A percentile compares a stretch with the other conserved stretches of the same genome.
These are phyloP conservation scores for Dujonia santamariae DNA, from an alignment of 1,139 yeast genomes.

Conservation along the genomic window DNA sequence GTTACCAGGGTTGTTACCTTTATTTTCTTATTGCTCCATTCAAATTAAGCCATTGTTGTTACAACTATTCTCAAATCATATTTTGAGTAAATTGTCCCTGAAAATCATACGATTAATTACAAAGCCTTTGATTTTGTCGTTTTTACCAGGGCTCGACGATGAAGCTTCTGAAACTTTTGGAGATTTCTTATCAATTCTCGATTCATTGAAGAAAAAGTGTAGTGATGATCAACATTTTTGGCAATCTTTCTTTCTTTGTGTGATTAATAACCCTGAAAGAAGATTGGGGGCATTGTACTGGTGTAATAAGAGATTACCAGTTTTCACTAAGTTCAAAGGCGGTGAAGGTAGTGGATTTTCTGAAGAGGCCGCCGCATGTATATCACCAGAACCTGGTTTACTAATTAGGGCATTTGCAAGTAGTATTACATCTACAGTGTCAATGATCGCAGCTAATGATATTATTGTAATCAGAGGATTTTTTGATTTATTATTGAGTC, in stretches of 20 bases:
- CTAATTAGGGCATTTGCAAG: slow-evolving; percentile 69
- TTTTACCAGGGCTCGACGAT: slow-evolving; percentile 88
- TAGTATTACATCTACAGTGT: slow-evolving; percentile 56
- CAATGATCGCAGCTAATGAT: slow-evolving; percentile 37
- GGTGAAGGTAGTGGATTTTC: slow-evolving; percentile 21
- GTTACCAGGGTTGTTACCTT: slow-evolving; percentile 87
- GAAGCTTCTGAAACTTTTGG: slow-evolving; percentile 81
- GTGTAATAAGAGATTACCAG: slow-evolving; percentile 67
- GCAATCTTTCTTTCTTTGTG: slow-evolving; percentile 74
- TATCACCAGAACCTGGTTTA: slow-evolving; percentile 77
- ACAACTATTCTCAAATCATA: slow-evolving; percentile 52
- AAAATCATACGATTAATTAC: slow-evolving; percentile 50
- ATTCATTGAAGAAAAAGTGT: slow-evolving; percentile 54
- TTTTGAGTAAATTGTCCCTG: slow-evolving; percentile 50
- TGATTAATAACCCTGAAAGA: slow-evolving; percentile 75
- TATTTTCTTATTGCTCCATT: slow-evolving; percentile 83
- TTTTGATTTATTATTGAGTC: slow-evolving; percentile 71
- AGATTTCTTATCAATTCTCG: slow-evolving; percentile 58
- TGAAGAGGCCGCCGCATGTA: slow-evolving; percentile 56
- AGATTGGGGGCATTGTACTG: slow-evolving; percentile 81
- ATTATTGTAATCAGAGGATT: slow-evolving; percentile 85
- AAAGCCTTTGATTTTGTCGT: slow-evolving; percentile 68
- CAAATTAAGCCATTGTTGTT: slow-evolving; percentile 79
- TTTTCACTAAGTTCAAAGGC: slow-evolving; percentile 24
- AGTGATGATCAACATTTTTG: slow-evolving; percentile 77